Evolutionary conservation across 2,329 filamentous ascomycete species (phyloP).

Genomic region (Tolypocladium pustulatum): DNA sequence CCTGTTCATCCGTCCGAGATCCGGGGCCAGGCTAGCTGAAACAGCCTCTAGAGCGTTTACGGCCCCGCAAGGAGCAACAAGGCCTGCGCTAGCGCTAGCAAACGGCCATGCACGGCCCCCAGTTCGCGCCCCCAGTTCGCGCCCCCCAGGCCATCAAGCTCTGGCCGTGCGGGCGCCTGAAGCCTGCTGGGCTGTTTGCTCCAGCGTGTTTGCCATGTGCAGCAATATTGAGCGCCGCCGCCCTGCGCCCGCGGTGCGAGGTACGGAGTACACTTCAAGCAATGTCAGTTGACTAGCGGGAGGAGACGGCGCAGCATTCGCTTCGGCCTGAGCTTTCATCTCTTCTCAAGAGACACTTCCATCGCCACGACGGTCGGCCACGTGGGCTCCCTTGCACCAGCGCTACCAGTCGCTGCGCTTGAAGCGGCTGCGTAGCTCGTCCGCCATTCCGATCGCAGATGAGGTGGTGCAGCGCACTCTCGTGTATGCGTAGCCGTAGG

Average conservation of each 20-base stretch:
- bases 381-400: neutral
- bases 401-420: neutral
- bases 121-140: too few species aligned
- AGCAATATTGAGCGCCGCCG: neutral
- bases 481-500: neutral
- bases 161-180: neutral
- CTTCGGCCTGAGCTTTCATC: neutral
- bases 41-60: neutral
- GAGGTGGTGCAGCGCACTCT: neutral
- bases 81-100: neutral
- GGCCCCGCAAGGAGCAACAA: neutral
- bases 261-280: neutral
- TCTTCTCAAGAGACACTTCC: neutral
- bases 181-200: neutral
- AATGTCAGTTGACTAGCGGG: neutral
- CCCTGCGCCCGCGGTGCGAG: neutral
- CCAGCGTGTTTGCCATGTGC: neutral
- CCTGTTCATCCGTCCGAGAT: neutral
- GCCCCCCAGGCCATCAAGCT: too few species aligned
- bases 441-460: neutral
- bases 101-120: neutral
- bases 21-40: neutral
- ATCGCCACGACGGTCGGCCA: neutral
- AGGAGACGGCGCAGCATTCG: neutral
- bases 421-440: neutral